Conservation (phyloP, 176 grass and related monocot genomes). For the Phoenix roebelenii region DNA sequence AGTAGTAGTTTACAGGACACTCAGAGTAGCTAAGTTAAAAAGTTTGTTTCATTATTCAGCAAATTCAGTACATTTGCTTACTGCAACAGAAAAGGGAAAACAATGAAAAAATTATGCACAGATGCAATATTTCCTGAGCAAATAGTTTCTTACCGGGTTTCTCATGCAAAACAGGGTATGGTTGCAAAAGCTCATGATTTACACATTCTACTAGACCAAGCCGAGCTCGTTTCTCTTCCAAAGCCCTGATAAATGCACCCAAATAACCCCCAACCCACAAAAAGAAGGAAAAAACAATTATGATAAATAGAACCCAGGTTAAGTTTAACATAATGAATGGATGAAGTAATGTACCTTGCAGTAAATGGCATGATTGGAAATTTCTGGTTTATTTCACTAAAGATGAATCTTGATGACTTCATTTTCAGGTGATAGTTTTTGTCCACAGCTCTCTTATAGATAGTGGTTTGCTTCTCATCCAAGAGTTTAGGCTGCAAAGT, state of each 20-base stretch:
- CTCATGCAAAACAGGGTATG: constrained; percentile 95
- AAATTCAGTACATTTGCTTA: too few species aligned
- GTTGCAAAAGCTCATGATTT: constrained; percentile 97
- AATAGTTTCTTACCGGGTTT: constrained; percentile 54
- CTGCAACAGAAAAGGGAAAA: too few species aligned
- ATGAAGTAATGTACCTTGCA: constrained; percentile 47
- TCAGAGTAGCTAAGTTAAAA: too few species aligned
- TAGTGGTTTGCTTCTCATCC: constrained; percentile 71
- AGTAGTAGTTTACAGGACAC: too few species aligned
- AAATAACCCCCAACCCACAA: too few species aligned
- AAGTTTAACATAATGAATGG: background rate
- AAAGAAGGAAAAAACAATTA: background rate
- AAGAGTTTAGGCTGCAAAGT: constrained; percentile 64
- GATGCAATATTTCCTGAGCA: too few species aligned
- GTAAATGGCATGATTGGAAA: constrained; percentile 47
- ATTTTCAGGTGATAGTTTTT: constrained; percentile 1
- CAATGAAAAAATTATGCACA: too few species aligned
- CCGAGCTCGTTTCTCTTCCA: constrained; percentile 94
- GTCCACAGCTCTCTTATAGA: background rate
- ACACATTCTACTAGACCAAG: constrained; percentile 93
- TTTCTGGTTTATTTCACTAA: constrained; percentile 2
- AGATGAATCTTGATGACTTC: background rate
- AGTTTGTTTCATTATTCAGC: too few species aligned
- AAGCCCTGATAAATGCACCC: constrained; percentile 29
- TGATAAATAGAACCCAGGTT: background rate